phyloP scores from a whole-genome alignment of 2,329 filamentous ascomycete species.

The Cylindrodendrum hubeiense region DNA sequence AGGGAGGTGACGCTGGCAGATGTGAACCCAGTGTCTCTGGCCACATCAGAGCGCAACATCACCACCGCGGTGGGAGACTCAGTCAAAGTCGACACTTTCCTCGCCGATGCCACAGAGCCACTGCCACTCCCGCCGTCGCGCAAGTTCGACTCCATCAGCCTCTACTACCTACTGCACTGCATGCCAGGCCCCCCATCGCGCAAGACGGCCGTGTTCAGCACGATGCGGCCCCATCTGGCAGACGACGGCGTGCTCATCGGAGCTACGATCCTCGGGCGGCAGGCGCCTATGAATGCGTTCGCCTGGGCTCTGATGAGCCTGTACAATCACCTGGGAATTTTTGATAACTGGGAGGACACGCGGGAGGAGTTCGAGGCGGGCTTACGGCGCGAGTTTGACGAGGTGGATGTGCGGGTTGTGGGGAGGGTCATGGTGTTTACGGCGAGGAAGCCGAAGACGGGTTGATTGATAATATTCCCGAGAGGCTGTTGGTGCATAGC shows the following conservation, averaged over 20 bases:
- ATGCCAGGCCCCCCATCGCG: slow-evolving; percentile 33
- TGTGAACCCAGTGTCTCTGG: slow-evolving; percentile 50
- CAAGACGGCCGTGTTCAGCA: slow-evolving; percentile 34
- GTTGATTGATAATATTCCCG: too few species aligned
- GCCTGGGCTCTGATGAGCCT: slow-evolving; percentile 38
- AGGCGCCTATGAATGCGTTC: slow-evolving; percentile 27
- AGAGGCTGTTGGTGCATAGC: too few species aligned
- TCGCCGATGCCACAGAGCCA: slow-evolving; percentile 52
- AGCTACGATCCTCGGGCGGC: slow-evolving; percentile 38
- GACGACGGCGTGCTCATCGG: slow-evolving; percentile 41
- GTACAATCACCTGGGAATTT: slow-evolving; percentile 53
- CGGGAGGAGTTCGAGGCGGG: slow-evolving; percentile 48
- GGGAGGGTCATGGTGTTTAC: slow-evolving; percentile 54
- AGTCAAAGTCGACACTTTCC: slow-evolving; percentile 43
- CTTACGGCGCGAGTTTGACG: slow-evolving; percentile 51
- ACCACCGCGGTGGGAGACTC: slow-evolving; percentile 25
- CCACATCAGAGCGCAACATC: slow-evolving; percentile 44
- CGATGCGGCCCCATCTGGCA: slow-evolving; percentile 30
- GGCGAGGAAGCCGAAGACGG: slow-evolving; percentile 46
- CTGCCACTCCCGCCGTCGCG: slow-evolving; percentile 39
- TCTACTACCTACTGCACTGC: slow-evolving; percentile 45
- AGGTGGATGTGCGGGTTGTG: slow-evolving; percentile 54
- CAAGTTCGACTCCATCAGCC: slow-evolving; percentile 54
- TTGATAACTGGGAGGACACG: slow-evolving; percentile 55
- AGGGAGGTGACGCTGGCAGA: slow-evolving; percentile 53